These are phyloP conservation scores for Pholiota conissans DNA, from an alignment of 768 basidiomycete genomes.

Conservation along the genomic window DNA sequence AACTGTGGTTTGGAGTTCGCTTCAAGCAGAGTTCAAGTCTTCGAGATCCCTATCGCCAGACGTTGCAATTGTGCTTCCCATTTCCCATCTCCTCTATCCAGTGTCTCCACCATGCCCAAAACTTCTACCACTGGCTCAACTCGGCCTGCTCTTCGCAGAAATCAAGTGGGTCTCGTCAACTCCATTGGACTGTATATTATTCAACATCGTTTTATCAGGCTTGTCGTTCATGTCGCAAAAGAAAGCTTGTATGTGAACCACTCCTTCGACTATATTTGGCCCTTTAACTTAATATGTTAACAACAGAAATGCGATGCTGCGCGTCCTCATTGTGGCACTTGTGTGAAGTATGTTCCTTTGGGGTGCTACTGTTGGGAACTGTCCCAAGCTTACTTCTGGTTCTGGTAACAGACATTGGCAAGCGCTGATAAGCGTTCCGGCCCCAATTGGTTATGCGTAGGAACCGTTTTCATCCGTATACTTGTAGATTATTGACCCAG, in stretches of 20 bases:
- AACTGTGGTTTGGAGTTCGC: background rate
- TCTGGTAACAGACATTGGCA: slow-evolving; percentile 66
- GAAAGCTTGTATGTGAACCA: slow-evolving; percentile 69
- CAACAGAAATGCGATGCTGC: slow-evolving; percentile 85
- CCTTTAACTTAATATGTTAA: background rate
- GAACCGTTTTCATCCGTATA: slow-evolving; percentile 26
- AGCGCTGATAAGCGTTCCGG: slow-evolving; percentile 77
- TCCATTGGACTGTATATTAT: no score
- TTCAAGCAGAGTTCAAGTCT: background rate
- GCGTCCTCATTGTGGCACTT: slow-evolving; percentile 83
- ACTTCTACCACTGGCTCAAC: slow-evolving; percentile 42
- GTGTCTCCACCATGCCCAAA: slow-evolving; percentile 64
- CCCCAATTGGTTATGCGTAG: slow-evolving; percentile 83
- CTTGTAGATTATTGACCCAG: slow-evolving; percentile 1
- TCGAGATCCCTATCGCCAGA: background rate
- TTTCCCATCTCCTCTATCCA: background rate
- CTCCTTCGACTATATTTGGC: background rate
- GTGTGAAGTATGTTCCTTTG: slow-evolving; percentile 66
- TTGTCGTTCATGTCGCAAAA: slow-evolving; percentile 78
- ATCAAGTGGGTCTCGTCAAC: slow-evolving; percentile 52
- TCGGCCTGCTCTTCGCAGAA: slow-evolving; percentile 73
- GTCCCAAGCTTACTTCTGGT: slow-evolving; percentile 2
- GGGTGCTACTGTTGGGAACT: background rate
- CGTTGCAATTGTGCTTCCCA: background rate
- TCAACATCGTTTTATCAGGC: slow-evolving; percentile 44